These are phyloP conservation scores for Suillus subalutaceus DNA, from an alignment of 768 basidiomycete species.

Conservation along the genomic window DNA sequence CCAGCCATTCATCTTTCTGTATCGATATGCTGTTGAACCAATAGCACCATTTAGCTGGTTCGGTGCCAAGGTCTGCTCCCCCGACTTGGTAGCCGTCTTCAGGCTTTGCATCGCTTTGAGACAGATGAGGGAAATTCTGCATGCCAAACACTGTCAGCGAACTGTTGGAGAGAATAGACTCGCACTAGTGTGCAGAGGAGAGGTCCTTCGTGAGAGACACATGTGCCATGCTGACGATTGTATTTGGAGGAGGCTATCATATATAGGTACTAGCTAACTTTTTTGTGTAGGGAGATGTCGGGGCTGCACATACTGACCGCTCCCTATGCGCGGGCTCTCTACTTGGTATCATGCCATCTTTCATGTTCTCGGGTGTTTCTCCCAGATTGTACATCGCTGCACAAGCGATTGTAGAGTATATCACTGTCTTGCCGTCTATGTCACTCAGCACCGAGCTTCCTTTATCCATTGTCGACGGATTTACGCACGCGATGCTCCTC, in stretches of 20 bases:
- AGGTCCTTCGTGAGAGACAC: slow-evolving; percentile 61
- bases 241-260: slow-evolving; percentile 73
- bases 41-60: slow-evolving; percentile 71
- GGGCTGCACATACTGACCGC: slow-evolving; percentile 8
- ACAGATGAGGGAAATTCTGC: slow-evolving; percentile 59
- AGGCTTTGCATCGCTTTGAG: slow-evolving; percentile 72
- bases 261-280: slow-evolving; percentile 44
- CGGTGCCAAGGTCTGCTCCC: slow-evolving; percentile 56
- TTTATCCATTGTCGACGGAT: slow-evolving; percentile 73
- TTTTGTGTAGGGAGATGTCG: neutral
- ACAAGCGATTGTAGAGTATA: slow-evolving; percentile 62
- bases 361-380: slow-evolving; percentile 72
- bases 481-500: slow-evolving; percentile 77
- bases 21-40: slow-evolving; percentile 56
- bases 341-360: slow-evolving; percentile 71
- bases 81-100: slow-evolving; percentile 69
- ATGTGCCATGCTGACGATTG: slow-evolving; percentile 62
- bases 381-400: slow-evolving; percentile 61
- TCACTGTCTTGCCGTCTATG: slow-evolving; percentile 59
- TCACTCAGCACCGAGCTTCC: slow-evolving; percentile 67
- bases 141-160: slow-evolving; percentile 43
- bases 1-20: slow-evolving; percentile 50
- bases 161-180: slow-evolving; percentile 34
- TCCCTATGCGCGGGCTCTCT: slow-evolving; percentile 50
- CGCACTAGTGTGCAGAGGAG: slow-evolving; percentile 44